Evolutionary conservation across 768 basidiomycete genomes (phyloP).

Genomic region (Lactarius quietus): DNA sequence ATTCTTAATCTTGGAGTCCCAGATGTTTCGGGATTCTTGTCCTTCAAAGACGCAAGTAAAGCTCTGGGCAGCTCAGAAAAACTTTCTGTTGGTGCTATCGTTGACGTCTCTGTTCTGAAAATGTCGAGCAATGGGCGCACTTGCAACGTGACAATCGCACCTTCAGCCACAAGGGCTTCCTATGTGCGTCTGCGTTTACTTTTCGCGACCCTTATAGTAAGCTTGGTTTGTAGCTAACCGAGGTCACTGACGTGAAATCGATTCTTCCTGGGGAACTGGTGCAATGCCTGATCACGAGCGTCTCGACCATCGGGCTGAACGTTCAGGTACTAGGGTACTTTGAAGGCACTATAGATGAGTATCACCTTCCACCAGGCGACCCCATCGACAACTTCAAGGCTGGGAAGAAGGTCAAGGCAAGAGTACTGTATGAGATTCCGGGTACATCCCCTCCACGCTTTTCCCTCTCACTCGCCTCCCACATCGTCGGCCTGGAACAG

Average conservation of each 20-base stretch:
- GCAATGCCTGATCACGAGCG: slow-evolving; percentile 74
- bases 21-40: slow-evolving; percentile 79
- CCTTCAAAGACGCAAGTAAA: slow-evolving; percentile 65
- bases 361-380: slow-evolving; percentile 58
- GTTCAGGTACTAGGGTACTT: slow-evolving; percentile 90
- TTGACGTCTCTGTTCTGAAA: slow-evolving; percentile 64
- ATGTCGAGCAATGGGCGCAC: slow-evolving; percentile 75
- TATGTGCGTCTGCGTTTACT: slow-evolving; percentile 43
- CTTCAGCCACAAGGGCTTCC: slow-evolving; percentile 45
- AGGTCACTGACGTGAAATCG: slow-evolving; percentile 73
- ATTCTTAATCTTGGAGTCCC: slow-evolving; percentile 79
- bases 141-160: slow-evolving; percentile 62
- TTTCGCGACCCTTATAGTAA: slow-evolving; percentile 2
- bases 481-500: slow-evolving; percentile 56
- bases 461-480: slow-evolving; percentile 70
- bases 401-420: slow-evolving; percentile 75
- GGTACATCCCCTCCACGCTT: slow-evolving; percentile 72
- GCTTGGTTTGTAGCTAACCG: slow-evolving; percentile 51
- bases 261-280: slow-evolving; percentile 85
- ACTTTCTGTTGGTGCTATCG: slow-evolving; percentile 61
- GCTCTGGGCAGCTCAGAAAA: slow-evolving; percentile 32
- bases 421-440: slow-evolving; percentile 79
- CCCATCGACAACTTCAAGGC: slow-evolving; percentile 48
- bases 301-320: slow-evolving; percentile 71
- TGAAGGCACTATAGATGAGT: slow-evolving; percentile 81